Base-by-base conservation (phyloP, 768 basidiomycete species). In the Kwoniella shandongensis region DNA sequence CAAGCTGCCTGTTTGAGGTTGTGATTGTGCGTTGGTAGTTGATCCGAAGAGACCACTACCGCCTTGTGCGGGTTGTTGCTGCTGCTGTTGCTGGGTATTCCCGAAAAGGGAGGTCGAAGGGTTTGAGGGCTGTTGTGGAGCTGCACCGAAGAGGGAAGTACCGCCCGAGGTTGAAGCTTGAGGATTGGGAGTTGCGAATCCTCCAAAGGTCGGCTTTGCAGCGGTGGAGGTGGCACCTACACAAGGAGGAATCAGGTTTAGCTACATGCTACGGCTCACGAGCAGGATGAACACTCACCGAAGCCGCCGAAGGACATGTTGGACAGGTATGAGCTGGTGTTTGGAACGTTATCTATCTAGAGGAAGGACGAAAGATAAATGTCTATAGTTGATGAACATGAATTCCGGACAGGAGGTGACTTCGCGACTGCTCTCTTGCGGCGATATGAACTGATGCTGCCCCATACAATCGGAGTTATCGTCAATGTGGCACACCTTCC, bases 161-260 rank as follows among this genome's bases (percentile, higher is more conserved):
- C 56, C 50, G 17, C 22, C 32, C 10, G 51, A 35, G 2, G 48
- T 3, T 1, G 52, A 29, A 22, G 42, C 17, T 55, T 49, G 46
- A 1, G 62, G 62, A 40, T 62, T 61, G 8, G 65, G 62, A 13
- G 68, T 66, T 15, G 52, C 45, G 59, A 67, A 63, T 20, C 62
- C 59, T 8, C 61, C 66, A 35, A 67, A 67, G 4, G 60, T 49
- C 17, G 63, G 59, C 44, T 65, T 65, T 29, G 63, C 30, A 17
- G 63, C 54, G 18, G 59, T 39, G 12, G 55, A 42, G 6, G 35
- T 8, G n/a, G 54, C 27, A 36, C 54, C 54, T 56, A 26, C 6
- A 6, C 32, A 32, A 6, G 32, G 32, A 13, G 1, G 4, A 44
- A 18, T 13, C 22, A 45, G 44, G 27, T 17, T 46, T 22, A 40